A percentile compares a stretch with the other conserved stretches of the same genome.
Conservation (phyloP, 2,329 filamentous ascomycete genomes). For the Aspergillus neoniger region DNA sequence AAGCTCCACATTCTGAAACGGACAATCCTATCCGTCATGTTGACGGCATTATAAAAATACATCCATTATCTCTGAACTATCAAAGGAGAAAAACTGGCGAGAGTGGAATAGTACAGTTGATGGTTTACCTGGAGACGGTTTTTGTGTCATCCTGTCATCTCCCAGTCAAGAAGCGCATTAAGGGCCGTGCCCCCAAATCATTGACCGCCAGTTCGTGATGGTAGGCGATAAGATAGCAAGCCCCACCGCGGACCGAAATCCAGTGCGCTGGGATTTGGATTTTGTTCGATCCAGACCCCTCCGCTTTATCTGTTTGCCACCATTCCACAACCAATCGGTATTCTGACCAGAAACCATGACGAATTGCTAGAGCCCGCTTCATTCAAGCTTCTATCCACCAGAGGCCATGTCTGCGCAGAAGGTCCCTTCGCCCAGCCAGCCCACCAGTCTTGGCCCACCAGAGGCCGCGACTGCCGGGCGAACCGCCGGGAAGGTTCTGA, state of each 20-base stretch:
- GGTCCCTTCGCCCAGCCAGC: not conserved
- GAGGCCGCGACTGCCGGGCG: not conserved
- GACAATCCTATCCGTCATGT: too few relatives aligned
- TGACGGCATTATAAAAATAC: too few relatives aligned
- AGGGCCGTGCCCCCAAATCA: too few relatives aligned
- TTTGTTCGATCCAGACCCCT: not conserved
- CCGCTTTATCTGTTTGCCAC: not conserved
- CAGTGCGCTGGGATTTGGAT: not conserved
- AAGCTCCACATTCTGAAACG: too few relatives aligned
- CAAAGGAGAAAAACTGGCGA: too few relatives aligned
- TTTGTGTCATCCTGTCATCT: too few relatives aligned
- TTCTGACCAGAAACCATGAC: not conserved
- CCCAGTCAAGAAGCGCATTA: too few relatives aligned
- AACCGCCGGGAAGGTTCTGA: conserved; percentile 6
- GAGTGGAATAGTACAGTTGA: too few relatives aligned
- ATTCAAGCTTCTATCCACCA: not conserved
- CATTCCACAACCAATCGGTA: not conserved
- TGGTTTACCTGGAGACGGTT: too few relatives aligned
- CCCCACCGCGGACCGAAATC: not conserved
- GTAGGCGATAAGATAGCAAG: not conserved
- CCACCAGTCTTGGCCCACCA: not conserved
- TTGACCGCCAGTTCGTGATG: not conserved
- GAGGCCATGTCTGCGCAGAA: not conserved
- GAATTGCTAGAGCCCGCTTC: not conserved
- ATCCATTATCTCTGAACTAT: too few relatives aligned